These are phyloP conservation scores for Prunus yedoensis DNA, from an alignment of 331 rosid species.

Conservation along the genomic window DNA sequence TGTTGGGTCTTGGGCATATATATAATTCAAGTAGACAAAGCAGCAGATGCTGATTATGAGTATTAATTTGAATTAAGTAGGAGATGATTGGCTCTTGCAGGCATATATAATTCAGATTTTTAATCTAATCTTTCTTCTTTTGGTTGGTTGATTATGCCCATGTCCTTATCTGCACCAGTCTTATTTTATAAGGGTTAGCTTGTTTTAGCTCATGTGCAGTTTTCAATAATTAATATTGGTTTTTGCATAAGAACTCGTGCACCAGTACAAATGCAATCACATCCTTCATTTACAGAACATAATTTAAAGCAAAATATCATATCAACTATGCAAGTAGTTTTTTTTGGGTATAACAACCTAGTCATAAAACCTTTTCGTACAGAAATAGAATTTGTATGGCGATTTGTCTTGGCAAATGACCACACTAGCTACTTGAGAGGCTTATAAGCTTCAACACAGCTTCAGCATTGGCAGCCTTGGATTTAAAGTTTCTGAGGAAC, in stretches of 20 bases:
- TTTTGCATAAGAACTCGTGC: background rate
- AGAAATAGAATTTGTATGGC: background rate
- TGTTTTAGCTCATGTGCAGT: too few species aligned
- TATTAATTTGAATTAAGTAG: too few species aligned
- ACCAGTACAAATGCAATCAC: too few species aligned
- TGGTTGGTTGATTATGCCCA: background rate
- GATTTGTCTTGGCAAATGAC: background rate
- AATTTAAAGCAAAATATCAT: too few species aligned
- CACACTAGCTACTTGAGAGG: background rate
- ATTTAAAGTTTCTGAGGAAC: slow-evolving; percentile 10
- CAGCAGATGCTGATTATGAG: too few species aligned
- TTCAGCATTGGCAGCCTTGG: background rate
- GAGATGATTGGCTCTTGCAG: too few species aligned
- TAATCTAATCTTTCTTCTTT: background rate
- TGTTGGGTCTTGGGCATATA: too few species aligned
- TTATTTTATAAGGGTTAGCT: background rate
- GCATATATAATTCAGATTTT: too few species aligned
- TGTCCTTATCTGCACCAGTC: background rate
- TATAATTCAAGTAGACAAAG: too few species aligned
- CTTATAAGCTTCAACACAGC: background rate
- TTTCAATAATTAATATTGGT: too few species aligned
- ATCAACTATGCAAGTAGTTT: too few species aligned
- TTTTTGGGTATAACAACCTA: background rate
- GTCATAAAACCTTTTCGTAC: background rate
- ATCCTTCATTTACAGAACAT: too few species aligned